Evolutionary conservation across 371 early-diverging fungal genomes (phyloP).

Genomic region (Apophysomyces variabilis): DNA sequence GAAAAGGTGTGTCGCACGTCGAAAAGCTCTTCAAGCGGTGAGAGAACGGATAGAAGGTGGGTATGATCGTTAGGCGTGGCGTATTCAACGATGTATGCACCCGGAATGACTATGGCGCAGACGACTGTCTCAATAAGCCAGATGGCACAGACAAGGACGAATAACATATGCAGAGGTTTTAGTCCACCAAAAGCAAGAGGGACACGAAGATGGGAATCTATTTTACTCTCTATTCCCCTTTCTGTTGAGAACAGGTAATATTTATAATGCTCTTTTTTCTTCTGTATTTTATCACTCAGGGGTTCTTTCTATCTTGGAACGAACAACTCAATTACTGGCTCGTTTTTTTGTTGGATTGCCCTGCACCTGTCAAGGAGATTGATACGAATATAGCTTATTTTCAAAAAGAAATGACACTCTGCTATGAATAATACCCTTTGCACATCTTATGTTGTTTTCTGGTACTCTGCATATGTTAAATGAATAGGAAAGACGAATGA

Average conservation of each 20-base stretch:
- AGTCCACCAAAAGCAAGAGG: not conserved
- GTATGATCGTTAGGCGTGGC: conserved; percentile 27
- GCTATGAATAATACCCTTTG: no score
- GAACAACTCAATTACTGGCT: not conserved
- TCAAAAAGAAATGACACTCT: not conserved
- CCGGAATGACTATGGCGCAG: conserved; percentile 26
- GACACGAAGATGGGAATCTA: not conserved
- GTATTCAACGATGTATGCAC: conserved; percentile 51
- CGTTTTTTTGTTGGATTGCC: conserved; percentile 1
- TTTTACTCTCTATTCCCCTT: no score
- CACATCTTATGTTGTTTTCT: no score
- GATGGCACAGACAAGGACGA: not conserved
- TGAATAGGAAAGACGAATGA: no score
- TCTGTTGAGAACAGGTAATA: not conserved
- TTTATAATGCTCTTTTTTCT: not conserved
- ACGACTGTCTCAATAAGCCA: not conserved
- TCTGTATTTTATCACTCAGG: conserved; percentile 6
- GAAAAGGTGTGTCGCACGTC: conserved; percentile 34
- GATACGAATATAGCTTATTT: not conserved
- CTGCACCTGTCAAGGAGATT: conserved; percentile 2
- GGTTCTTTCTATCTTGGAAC: not conserved
- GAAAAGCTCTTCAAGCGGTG: conserved; percentile 11
- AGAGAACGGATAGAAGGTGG: conserved; percentile 13
- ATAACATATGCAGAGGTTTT: not conserved
- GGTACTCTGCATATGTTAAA: no score